Base-by-base conservation (phyloP, 169 alveolate genomes). In the Plasmodium billcollinsi region DNA sequence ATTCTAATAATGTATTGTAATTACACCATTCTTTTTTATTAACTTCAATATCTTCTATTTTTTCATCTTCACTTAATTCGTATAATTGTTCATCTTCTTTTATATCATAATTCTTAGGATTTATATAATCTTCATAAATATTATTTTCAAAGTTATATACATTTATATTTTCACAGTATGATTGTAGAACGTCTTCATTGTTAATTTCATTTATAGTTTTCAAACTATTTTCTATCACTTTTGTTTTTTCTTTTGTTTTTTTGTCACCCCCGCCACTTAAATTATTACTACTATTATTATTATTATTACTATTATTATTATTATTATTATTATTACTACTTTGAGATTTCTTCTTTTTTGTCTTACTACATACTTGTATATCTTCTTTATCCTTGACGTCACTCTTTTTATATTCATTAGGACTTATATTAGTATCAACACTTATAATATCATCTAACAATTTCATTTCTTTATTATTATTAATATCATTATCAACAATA, bases 41-140 rank as follows among this genome's bases (percentile, higher is more conserved):
- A 11, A 80, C 8, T 43, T 69, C 26, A 14, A 63, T 66, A 5
- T 20, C 50, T 45, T 43, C 26, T 43, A 80, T 39, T 67, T 26
- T 80, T 56, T 80, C 90, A 18, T 71, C 62, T 2, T 80, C 90
- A 26, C 90, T 80, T 49, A 80, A 18, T 61, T 66, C 69, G n/a
- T 26, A 2, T 47, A 80, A 39, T 52, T 80, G 85, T 12, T 80
- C 90, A 15, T 80, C 73, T 45, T 80, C 90, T 52, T 43, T 66
- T 2, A 24, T 61, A 7, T 52, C 61, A 15, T 20, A 18, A 21
- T 26, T 58, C 3, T 80, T 61, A 15, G 33, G 12, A 12, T 80
- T 66, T 47, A 80, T 26, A 26, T 67, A 69, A 20, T 80, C 50
- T 18, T 80, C 90, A 49, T 67, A 80, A 1, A 43, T 20, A 11